Percentiles rank a stretch among this genome's conserved stretches.
Conservation (phyloP, 2,329 filamentous ascomycete genomes). For the Pleoardoris graminearum region DNA sequence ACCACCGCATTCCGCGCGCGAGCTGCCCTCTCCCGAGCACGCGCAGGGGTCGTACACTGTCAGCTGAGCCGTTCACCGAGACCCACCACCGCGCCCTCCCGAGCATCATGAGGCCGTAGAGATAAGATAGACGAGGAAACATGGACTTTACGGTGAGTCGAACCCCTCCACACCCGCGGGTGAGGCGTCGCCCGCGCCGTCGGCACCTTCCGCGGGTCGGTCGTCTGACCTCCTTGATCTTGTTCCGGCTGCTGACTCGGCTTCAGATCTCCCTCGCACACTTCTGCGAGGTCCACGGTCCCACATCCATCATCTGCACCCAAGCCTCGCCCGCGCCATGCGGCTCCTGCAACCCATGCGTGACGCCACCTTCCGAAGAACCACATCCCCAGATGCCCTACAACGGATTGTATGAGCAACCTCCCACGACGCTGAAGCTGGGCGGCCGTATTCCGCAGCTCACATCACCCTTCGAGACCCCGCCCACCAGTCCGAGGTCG, state of each 20-base stretch:
- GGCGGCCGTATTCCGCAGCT: constrained; percentile 37
- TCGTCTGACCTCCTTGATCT: constrained; percentile 11
- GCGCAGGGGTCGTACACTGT: constrained; percentile 27
- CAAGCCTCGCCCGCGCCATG: constrained; percentile 61
- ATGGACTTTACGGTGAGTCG: constrained; percentile 48
- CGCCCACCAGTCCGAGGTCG: constrained; percentile 47
- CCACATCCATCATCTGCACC: constrained; percentile 64
- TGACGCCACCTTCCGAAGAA: constrained; percentile 47
- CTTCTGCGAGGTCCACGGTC: constrained; percentile 66
- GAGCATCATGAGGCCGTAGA: constrained; percentile 39
- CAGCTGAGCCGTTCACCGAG: constrained; percentile 39
- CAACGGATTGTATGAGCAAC: constrained; percentile 41
- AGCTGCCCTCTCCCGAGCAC: constrained; percentile 22
- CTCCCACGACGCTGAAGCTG: constrained; percentile 34
- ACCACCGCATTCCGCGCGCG: constrained; percentile 23
- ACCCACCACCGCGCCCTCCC: constrained; percentile 29
- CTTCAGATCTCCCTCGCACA: constrained; percentile 63
- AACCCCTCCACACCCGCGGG: neutral
- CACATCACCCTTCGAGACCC: constrained; percentile 46
- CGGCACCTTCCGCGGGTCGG: no score
- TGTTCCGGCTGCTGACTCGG: constrained; percentile 24
- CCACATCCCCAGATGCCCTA: constrained; percentile 36
- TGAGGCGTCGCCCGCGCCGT: constrained; percentile 5
- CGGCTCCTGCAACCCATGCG: constrained; percentile 55
- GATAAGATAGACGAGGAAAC: constrained; percentile 28